phyloP scores from a whole-genome alignment of 345 rosid species.

The Acer campestre region DNA sequence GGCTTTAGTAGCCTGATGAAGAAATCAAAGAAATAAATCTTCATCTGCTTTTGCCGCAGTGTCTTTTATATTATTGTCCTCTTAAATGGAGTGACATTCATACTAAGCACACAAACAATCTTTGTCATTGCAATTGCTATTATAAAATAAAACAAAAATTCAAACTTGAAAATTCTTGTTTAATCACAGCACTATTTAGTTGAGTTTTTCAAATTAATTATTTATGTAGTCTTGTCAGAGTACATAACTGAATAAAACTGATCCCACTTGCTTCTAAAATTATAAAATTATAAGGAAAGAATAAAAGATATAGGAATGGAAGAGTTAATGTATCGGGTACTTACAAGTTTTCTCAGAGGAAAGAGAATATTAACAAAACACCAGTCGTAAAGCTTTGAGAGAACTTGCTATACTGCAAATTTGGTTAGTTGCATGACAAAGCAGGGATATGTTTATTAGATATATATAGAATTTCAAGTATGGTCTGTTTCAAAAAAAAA shows the following conservation, averaged over 20 bases:
- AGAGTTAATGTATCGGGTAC: neutral
- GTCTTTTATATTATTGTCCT: too few relatives aligned
- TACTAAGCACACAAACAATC: too few relatives aligned
- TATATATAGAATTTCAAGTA: neutral
- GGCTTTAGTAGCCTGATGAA: too few relatives aligned
- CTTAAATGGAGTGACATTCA: too few relatives aligned
- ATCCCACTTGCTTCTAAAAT: neutral
- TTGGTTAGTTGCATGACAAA: neutral
- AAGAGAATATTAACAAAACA: too few relatives aligned
- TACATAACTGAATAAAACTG: constrained; percentile 1
- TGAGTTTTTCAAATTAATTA: neutral
- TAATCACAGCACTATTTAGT: neutral
- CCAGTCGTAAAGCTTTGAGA: too few relatives aligned
- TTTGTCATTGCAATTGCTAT: neutral
- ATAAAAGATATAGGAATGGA: neutral
- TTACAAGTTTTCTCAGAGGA: neutral
- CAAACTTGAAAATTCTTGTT: neutral
- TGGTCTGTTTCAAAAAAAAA: neutral
- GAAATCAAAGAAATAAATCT: too few relatives aligned
- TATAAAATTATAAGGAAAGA: neutral
- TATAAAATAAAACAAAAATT: neutral
- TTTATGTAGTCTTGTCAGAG: neutral
- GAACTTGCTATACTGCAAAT: neutral
- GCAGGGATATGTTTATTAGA: neutral
- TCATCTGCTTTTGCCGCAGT: too few relatives aligned